Evolutionary conservation across 768 basidiomycete species (phyloP).

Genomic region (Multifurca ochricompacta): DNA sequence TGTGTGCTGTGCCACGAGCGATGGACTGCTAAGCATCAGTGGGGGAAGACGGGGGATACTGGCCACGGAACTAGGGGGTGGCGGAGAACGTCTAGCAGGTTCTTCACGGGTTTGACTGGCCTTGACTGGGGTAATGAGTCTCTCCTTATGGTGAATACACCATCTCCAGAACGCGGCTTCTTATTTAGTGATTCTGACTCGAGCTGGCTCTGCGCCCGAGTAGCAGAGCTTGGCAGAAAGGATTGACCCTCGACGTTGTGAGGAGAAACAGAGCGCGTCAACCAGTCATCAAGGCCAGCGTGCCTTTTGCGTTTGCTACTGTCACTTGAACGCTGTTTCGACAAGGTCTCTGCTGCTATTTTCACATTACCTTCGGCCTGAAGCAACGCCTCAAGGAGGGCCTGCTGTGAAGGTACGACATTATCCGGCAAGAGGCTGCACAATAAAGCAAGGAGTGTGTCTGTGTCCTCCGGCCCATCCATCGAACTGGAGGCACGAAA

Average conservation of each 20-base stretch:
- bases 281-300: conserved; percentile 47
- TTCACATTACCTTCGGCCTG: conserved; percentile 17
- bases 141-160: neutral
- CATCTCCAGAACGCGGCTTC: conserved; percentile 9
- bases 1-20: conserved; percentile 57
- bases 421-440: conserved; percentile 17
- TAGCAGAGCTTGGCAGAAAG: neutral
- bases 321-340: neutral
- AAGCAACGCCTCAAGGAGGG: conserved; percentile 17
- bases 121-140: neutral
- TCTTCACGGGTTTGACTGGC: conserved; percentile 14
- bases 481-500: neutral
- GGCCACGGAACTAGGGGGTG: conserved; percentile 8
- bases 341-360: conserved; percentile 9
- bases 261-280: conserved; percentile 29
- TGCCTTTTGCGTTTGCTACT: conserved; percentile 45
- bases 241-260: neutral
- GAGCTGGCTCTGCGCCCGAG: neutral
- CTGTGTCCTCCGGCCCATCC: conserved; percentile 15
- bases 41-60: conserved; percentile 42
- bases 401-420: conserved; percentile 6
- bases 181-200: neutral
- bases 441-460: conserved; percentile 20
- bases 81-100: conserved; percentile 17
- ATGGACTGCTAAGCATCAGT: conserved; percentile 51